These are phyloP conservation scores for Karstenula rhodostoma DNA, from an alignment of 2,329 filamentous ascomycete genomes.

Conservation along the genomic window DNA sequence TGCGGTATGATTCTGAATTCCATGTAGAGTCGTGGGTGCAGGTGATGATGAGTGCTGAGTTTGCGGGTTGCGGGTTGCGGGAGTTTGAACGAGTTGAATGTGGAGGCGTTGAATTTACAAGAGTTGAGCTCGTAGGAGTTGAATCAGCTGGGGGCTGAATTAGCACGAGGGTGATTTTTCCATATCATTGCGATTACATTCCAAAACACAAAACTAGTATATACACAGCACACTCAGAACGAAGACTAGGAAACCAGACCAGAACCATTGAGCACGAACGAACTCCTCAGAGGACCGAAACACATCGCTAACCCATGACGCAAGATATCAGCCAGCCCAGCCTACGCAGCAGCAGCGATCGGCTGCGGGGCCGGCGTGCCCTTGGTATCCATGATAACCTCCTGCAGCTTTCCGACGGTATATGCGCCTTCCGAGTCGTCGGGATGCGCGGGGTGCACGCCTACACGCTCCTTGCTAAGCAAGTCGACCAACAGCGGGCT, in stretches of 20 bases:
- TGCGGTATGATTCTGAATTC: too few species aligned
- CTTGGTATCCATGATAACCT: conserved; percentile 37
- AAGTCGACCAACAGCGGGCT: conserved; percentile 89
- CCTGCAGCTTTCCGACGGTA: conserved; percentile 35
- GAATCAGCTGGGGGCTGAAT: too few species aligned
- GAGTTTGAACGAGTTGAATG: too few species aligned
- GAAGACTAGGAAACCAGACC: conserved; percentile 5
- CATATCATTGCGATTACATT: background rate
- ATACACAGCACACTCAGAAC: background rate
- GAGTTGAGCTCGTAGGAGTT: too few species aligned
- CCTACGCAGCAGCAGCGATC: conserved; percentile 42
- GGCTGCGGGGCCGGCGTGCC: conserved; percentile 45
- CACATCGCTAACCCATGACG: background rate
- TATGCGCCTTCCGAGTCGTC: conserved; percentile 41
- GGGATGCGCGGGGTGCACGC: conserved; percentile 65
- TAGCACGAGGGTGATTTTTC: background rate
- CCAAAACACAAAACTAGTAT: background rate
- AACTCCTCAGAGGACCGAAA: conserved; percentile 13
- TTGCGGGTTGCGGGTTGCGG: too few species aligned
- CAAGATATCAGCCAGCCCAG: background rate
- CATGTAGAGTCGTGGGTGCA: too few species aligned
- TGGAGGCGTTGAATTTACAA: too few species aligned
- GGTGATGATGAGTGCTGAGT: too few species aligned
- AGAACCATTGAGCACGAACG: background rate
- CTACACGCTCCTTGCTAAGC: conserved; percentile 92